Evolutionary conservation across 306 rosid genomes (phyloP), one percentile per base, ranked within the genome.

Genomic region (Luffa acutangula): DNA sequence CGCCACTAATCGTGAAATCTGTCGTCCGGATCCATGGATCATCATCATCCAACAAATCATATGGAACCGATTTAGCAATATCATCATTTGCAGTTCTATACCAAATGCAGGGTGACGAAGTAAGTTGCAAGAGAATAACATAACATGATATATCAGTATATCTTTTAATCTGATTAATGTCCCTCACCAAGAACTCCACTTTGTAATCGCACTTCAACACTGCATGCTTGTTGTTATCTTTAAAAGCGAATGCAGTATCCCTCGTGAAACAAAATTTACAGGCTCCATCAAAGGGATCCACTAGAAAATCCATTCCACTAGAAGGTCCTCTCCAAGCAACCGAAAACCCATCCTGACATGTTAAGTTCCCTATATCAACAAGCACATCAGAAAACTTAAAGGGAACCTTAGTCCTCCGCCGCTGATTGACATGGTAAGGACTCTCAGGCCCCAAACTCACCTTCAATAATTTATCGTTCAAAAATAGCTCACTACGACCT

Each of bases 11-110:
- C n/a, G 95, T 93, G 84, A 93, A 91, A 87, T 93, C 98, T 1
- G 97, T 91, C 67, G 97, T 89, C 82, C 98, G 84, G 76, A 91
- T 90, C 98, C 98, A 93, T 14, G 98, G 97, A 89, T 93, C 98
- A 80, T 93, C 97, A 37, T 93, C 98, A 78, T 93, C 98, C 83
- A 93, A 76, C 81, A 90, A 72, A 84, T 91, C 89, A 83, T 79
- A 90, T 18, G 91, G 78, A 63, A 88, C 94, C 14, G 81, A 67
- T 39, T 84, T 86, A 52, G 80, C 87, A 72, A 93, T 89, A 78
- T 91, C 98, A 77, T 93, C 98, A 81, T 89, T 93, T 14, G 97
- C 98, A 45, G 93, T 93, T 84, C 98, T 82, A 78, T 93, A 93
- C 84, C 91, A 93, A 79, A 93, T 81, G 74, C 33, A 56, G 31